Base-by-base conservation (phyloP, 148 eudicot species). In the Amaranthus cruentus region DNA sequence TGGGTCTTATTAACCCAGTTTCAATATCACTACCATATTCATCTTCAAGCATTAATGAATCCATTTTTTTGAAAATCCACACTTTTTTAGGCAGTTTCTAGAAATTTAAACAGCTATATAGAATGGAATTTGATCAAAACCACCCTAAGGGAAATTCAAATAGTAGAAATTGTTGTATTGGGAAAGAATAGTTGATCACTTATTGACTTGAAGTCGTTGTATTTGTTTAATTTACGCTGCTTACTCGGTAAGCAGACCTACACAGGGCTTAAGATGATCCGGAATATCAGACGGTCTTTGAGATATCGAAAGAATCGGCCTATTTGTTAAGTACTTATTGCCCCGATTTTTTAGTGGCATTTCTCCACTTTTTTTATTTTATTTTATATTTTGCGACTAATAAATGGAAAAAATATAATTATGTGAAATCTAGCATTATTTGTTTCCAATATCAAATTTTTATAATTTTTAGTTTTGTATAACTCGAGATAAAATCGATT, bases 1-100 rank as follows among this genome's bases (percentile, higher is more conserved):
- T 49, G 12, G 59, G 9, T 13, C 77, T 64, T 9, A 21, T 49
- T 68, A 75, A 50, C 42, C 73, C 77, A 54, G 42, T 62, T 66
- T 80, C 79, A 56, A 66, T 50, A 51, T 80, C 72, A 59, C 18
- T 47, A 12, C 51, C 73, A 63, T n/a, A 4, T 13, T 55, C 77
- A 65, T 75, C 71, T 3, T 62, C 55, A 55, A 81, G 6, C 7
- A 68, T 47, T 11, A 81, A 74, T 61, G 78, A 77, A 81, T 78
- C 81, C 84, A 81, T 81, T 21, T 18, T 4, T 67, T 57, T 28
- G 38, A 28, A 28, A 28, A 28, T 28, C 0, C 38, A 28, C 38
- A 28, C 0, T 66, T 72, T 72, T 46, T 18, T 2, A 46, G 7
- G 3, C 65, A 0, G 4, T 59, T 72, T 66, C 18, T 5, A 64